Base-by-base conservation (phyloP, 2,329 filamentous ascomycete species). In the Aspergillus ochraceus region DNA sequence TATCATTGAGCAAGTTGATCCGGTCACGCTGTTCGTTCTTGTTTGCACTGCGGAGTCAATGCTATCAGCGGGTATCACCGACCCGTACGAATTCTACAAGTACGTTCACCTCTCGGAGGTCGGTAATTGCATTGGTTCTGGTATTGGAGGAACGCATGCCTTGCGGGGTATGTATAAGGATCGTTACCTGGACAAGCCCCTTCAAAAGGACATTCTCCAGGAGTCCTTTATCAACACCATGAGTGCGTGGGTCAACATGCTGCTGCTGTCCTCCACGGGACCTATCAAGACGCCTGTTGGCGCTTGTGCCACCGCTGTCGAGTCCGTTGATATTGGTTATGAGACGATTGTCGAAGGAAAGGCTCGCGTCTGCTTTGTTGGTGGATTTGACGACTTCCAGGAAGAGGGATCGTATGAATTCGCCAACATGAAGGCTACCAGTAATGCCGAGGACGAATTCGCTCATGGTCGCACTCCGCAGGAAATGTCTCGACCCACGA, bases 191-290 rank as follows among this genome's bases (percentile, higher is more conserved):
- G 95, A 99, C 81, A 95, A 93, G 82, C 95, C 94, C 58, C 86
- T 99, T 53, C 96, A 99, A 80, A 99, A 98, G 80, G 95, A 99
- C 74, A 97, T 99, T 74, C 86, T 99, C 14, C 96, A 99, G 75
- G 95, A 99, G 80, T 98, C 95, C 12, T 99, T 99, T 84, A 98
- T 99, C 86, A 99, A 99, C 84, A 99, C 95, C 58, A 99, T 99
- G 94, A 90, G 91, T 69, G 95, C 95, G 17, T 99, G 95, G 95
- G 93, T 99, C 59, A 99, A 99, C 84, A 99, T 99, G 95, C 83
- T 99, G 79, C 83, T 99, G 65, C 83, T 99, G 65, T 99, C 95
- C 4, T 98, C 95, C 5, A 98, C 95, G 55, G 95, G 95, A 68
- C 92, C 95, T 47, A 98, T 99, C 84, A 97, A 98, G 84, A 98